phyloP scores from a whole-genome alignment of 257 asterid species.

The Leptodermis oblonga region DNA sequence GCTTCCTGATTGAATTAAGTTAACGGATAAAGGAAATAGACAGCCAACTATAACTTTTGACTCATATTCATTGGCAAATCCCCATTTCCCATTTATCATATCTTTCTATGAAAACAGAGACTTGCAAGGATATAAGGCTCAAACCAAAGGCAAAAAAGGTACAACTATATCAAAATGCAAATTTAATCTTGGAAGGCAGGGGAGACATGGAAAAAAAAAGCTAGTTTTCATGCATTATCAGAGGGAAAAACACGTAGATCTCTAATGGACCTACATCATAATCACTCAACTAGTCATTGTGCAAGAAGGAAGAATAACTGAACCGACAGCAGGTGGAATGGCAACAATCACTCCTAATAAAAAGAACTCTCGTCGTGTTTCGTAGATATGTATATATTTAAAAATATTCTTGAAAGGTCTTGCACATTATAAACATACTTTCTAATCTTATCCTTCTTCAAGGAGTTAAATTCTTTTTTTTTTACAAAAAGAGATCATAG shows the following conservation, averaged over 20 bases:
- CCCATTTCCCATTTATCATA: background rate
- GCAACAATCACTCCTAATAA: too few relatives aligned
- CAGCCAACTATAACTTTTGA: background rate
- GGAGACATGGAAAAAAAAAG: background rate
- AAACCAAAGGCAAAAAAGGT: background rate
- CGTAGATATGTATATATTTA: background rate
- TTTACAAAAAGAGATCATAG: too few relatives aligned
- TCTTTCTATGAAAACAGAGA: background rate
- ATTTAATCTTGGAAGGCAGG: background rate
- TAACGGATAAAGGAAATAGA: background rate
- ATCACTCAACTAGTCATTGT: background rate
- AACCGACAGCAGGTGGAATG: background rate
- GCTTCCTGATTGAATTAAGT: background rate
- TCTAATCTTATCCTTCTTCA: background rate
- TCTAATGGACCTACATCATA: background rate
- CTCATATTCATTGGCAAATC: too few relatives aligned
- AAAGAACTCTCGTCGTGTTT: background rate
- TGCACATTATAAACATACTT: background rate
- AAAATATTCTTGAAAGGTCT: background rate
- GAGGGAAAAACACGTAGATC: background rate
- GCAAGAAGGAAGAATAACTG: background rate
- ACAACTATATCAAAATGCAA: background rate
- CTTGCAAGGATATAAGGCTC: background rate
- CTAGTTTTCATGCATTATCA: background rate
- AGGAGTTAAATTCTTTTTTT: background rate